Evolutionary conservation across 306 rosid species (phyloP), one percentile per base, ranked within the genome.

Genomic region (Oemleria cerasiformis): DNA sequence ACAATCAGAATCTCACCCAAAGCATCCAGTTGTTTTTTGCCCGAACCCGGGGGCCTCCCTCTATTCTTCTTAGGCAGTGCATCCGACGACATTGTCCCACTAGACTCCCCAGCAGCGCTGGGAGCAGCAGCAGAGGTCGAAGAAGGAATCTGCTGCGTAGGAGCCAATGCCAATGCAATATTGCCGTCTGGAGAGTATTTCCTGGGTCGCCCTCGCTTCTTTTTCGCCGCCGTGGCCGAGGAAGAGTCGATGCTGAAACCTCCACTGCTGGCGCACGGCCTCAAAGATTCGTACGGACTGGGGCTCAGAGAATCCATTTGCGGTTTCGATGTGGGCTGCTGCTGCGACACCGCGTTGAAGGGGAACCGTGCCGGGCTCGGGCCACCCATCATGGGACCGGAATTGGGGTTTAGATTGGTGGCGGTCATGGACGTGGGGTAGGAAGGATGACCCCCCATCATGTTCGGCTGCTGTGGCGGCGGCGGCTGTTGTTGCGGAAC

Each of bases 121-220:
- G 70, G 42, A 7, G 39, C 63, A 5, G 20, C 19, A 9, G 61
- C 83, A 13, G 82, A 72, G 25, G 65, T 36, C 4, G 96, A 73
- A 2, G 94, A 65, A 47, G 87, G 25, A 23, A 85, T 55, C 36
- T 84, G 82, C 36, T 84, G 82, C 2, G 88, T 73, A 0, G 98
- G 86, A 4, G 85, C 69, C 63, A 88, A 67, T 11, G 87, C 95
- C 80, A 90, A 69, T 3, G 90, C 89, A 81, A 88, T 92, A 87
- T 81, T 84, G 53, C 88, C 96, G 10, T 90, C 96, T 0, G 89
- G 85, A 9, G 91, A 85, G 73, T 86, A 83, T 75, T 92, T 92
- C 44, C 92, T 83, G 2, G 98, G 98, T 9, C 98, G 82, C n/a
- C 98, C 98, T n/a, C 98, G 84, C 85, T 86, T 92, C 83, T 82